Base-by-base conservation (phyloP, 2,329 filamentous ascomycete genomes). In the Botryotinia globosa region DNA sequence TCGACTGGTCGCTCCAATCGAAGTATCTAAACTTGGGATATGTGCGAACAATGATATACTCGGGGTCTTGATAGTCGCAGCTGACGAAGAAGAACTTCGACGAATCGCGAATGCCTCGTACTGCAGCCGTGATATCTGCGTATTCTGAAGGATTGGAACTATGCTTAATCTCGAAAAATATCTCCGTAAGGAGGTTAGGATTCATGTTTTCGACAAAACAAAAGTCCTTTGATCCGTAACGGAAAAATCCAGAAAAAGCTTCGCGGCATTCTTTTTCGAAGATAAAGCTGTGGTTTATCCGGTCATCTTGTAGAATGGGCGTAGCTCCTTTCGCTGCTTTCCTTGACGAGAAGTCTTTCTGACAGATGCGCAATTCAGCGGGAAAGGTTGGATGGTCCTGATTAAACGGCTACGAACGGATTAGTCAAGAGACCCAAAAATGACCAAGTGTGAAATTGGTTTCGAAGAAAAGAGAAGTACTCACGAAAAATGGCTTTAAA, bases 121-220 rank as follows among this genome's bases (percentile, higher is more conserved):
- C 29, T 20, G 59, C 69, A 32, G 69, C 25, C 20, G 69, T 71
- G 5, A 71, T 64, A 14, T 65, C 69, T 65, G 64, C 64, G 8
- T 67, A 1, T 37, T 67, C 34, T 14, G 48, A 56, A 42, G 34
- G 16, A 16, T 67, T 22, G 5, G 9, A 29, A 14, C 58, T 48
- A 22, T 63, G 59, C 25, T 6, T 18, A 9, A 71, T 65, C 4
- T 65, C 59, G 34, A 71, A 71, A 37, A 54, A 63, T 12, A 71
- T 8, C 4, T 65, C 34, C 0, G 3, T 25, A 18, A 32, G 69
- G 14, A 44, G 16, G 9, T 20, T 5, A 14, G 34, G 34, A 42
- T 71, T 45, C 44, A 32, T 71, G 16, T 71, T 71, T 25, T 56
- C 34, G 48, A 67, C 39, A 20, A 67, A 18, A 8, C 48, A 51